Conservation (phyloP, 2,329 filamentous ascomycete species). For the Metarhizium sp. region DNA sequence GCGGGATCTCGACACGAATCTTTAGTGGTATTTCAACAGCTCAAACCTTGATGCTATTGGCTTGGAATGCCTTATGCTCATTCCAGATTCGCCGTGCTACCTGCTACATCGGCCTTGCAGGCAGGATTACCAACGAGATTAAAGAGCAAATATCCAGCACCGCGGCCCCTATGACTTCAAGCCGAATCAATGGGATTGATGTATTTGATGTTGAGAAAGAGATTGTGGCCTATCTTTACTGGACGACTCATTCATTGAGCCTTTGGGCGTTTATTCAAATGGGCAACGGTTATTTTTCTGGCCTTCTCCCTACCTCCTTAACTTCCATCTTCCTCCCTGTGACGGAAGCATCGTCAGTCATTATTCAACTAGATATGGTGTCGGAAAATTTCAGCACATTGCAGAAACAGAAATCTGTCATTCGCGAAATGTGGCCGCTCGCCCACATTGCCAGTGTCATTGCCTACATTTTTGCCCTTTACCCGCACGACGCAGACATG, state of each 20-base stretch:
- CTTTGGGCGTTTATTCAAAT: conserved; percentile 29
- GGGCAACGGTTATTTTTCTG: conserved; percentile 16
- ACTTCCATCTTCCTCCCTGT: conserved; percentile 19
- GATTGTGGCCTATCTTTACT: conserved; percentile 28
- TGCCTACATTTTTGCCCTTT: conserved; percentile 19
- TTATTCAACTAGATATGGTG: conserved; percentile 24
- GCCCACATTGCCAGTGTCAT: conserved; percentile 22
- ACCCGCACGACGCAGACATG: conserved; percentile 11
- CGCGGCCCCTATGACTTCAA: conserved; percentile 18
- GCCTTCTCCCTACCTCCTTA: conserved; percentile 13
- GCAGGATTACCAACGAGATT: conserved; percentile 20
- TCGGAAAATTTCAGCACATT: conserved; percentile 27
- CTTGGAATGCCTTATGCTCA: conserved; percentile 25
- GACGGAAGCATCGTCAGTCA: conserved; percentile 18
- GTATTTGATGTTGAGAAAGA: conserved; percentile 30
- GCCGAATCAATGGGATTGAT: conserved; percentile 31
- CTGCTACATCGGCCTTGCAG: conserved; percentile 25
- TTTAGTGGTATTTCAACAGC: conserved; percentile 22
- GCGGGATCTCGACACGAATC: conserved; percentile 21
- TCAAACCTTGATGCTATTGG: conserved; percentile 25
- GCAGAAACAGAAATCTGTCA: conserved; percentile 23
- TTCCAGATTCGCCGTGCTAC: conserved; percentile 22
- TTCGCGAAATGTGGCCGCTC: conserved; percentile 25
- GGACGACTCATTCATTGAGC: conserved; percentile 27
- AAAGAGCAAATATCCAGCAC: conserved; percentile 20